phyloP scores from a whole-genome alignment of 2,329 filamentous ascomycete species.

The Bipolaris oryzae region DNA sequence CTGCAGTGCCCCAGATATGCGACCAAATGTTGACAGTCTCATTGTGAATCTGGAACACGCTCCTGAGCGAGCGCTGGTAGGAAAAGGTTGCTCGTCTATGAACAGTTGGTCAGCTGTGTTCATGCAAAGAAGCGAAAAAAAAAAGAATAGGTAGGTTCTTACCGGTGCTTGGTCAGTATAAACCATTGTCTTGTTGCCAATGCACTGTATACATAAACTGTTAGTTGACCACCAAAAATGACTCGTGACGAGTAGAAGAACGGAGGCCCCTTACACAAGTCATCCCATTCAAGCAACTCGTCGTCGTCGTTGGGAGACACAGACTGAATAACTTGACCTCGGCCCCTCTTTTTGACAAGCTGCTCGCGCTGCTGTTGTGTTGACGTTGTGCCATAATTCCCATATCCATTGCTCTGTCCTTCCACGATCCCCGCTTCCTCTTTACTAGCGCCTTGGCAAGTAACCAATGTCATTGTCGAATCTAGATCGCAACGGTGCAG shows the following conservation, averaged over 20 bases:
- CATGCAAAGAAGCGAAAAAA: background rate
- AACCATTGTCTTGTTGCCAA: slow-evolving; percentile 16
- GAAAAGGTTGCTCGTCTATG: slow-evolving; percentile 4
- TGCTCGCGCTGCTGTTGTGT: background rate
- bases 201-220: background rate
- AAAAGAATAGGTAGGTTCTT: background rate
- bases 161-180: slow-evolving; percentile 9
- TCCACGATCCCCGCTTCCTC: slow-evolving; percentile 1
- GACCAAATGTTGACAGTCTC: slow-evolving; percentile 16
- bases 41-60: slow-evolving; percentile 7
- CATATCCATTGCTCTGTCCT: background rate
- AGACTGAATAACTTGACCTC: background rate
- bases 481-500: background rate
- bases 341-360: background rate
- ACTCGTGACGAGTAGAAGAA: background rate
- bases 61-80: slow-evolving; percentile 2
- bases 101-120: background rate
- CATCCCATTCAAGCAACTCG: slow-evolving; percentile 9
- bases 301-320: background rate
- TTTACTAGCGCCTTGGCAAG: slow-evolving; percentile 10
- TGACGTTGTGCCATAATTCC: background rate
- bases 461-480: slow-evolving; percentile 6
- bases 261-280: slow-evolving; percentile 3
- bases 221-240: background rate
- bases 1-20: slow-evolving; percentile 2